Evolutionary conservation across 148 eudicot genomes (phyloP), one percentile per base, ranked within the genome.

Genomic region (Oxyria digyna): DNA sequence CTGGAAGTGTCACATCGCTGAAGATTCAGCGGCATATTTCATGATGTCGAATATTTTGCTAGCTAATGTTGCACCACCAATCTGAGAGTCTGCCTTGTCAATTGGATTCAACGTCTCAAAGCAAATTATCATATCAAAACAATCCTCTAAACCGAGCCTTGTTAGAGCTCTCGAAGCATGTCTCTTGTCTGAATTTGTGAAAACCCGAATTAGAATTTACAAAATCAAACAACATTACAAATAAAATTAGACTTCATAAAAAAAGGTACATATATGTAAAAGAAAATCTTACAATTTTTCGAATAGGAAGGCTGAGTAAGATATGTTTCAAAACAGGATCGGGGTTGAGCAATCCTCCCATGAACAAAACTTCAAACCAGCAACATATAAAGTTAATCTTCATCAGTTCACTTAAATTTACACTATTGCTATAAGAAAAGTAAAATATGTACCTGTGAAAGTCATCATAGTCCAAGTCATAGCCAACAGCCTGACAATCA

Each of bases 101-200:
- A 75, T 24, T 12, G 90, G 83, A 78, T 93, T 93, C 71, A 93
- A 71, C 24, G 90, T 81, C 82, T 93, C 98, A n/a, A 93, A 93
- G 78, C 88, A 87, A 13, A 87, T 81, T 35, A 93, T 76, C 41
- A 62, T 75, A 8, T 89, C 98, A 45, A 93, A 93, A 71, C 98
- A 93, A 70, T 82, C 98, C 81, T 89, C 92, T 62, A 93, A 73
- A 42, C 92, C 98, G 38, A 93, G 88, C 82, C 87, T 82, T 69
- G 73, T 69, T 38, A 93, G 86, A 69, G 76, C 78, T 37, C 72
- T 71, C 49, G 81, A 87, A 32, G 88, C 84, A 46, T 93, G 98
- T 70, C 67, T 84, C 74, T 87, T 73, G 55, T 93, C 86, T 54
- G 87, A 83, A 69, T 93, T 93, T 17, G 98, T 86, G 73, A 93